Percentiles rank a stretch among this genome's conserved stretches.
Conservation (phyloP, 2,329 filamentous ascomycete genomes). For the Calonectria fujianensis region DNA sequence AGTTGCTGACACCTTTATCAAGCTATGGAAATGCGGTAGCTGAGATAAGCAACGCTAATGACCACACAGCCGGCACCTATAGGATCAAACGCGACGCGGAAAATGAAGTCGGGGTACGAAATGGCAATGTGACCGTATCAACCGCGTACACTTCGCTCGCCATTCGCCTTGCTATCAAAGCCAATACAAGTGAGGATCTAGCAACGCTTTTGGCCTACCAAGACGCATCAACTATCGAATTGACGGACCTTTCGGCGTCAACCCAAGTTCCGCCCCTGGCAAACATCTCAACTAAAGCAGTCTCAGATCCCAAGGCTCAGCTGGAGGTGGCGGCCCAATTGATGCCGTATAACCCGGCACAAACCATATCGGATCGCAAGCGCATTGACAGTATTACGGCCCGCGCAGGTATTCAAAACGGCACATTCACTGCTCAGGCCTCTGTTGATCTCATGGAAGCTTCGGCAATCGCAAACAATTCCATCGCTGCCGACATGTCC, state of each 20-base stretch:
- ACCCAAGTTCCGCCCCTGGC: background rate
- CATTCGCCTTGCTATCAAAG: background rate
- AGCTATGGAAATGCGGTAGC: constrained; percentile 13
- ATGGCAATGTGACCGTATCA: background rate
- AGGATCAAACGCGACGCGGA: background rate
- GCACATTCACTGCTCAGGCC: background rate
- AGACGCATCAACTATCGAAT: background rate
- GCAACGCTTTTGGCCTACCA: background rate
- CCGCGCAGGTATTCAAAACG: background rate
- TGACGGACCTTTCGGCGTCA: background rate
- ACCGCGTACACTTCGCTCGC: background rate
- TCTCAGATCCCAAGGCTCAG: background rate
- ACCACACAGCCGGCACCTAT: background rate
- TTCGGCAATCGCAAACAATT: constrained; percentile 10
- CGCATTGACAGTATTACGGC: background rate
- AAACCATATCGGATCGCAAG: constrained; percentile 1
- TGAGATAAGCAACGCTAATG: background rate
- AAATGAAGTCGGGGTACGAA: background rate
- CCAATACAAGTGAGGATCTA: constrained; percentile 10
- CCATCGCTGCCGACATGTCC: background rate
- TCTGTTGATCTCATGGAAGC: background rate
- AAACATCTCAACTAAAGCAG: background rate
- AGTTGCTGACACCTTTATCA: background rate
- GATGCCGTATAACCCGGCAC: background rate
- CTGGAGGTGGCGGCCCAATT: background rate